Evolutionary conservation across 2,329 filamentous ascomycete genomes (phyloP).

Genomic region (Ophiosphaerella herpotricha): DNA sequence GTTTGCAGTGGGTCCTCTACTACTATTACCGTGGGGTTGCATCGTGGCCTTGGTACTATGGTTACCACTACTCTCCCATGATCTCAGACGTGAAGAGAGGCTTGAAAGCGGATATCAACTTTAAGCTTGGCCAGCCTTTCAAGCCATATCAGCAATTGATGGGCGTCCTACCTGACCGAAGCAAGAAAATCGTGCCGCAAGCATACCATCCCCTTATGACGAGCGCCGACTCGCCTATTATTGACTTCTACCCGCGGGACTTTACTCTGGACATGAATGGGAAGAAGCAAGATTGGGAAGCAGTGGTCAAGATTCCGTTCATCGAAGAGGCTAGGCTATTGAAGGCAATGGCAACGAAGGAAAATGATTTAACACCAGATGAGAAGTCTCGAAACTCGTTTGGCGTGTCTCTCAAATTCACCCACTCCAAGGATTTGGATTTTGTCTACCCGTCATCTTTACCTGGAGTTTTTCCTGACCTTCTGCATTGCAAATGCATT

Average conservation of each 20-base stretch:
- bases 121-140: slow-evolving; percentile 93
- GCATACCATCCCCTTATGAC: slow-evolving; percentile 95
- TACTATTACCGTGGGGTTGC: slow-evolving; percentile 98
- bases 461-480: slow-evolving; percentile 86
- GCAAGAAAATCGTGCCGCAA: slow-evolving; percentile 89
- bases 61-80: slow-evolving; percentile 95
- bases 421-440: slow-evolving; percentile 75
- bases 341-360: slow-evolving; percentile 82
- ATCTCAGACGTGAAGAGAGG: slow-evolving; percentile 94
- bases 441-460: slow-evolving; percentile 88
- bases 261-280: slow-evolving; percentile 99
- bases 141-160: slow-evolving; percentile 94
- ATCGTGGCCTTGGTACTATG: slow-evolving; percentile 98
- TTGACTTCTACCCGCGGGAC: slow-evolving; percentile 96
- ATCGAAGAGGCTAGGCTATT: slow-evolving; percentile 91
- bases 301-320: slow-evolving; percentile 98
- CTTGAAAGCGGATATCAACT: slow-evolving; percentile 83
- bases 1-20: slow-evolving; percentile 95
- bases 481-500: slow-evolving; percentile 84
- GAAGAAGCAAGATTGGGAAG: slow-evolving; percentile 99
- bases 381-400: slow-evolving; percentile 88
- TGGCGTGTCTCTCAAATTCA: slow-evolving; percentile 91
- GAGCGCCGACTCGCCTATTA: slow-evolving; percentile 83
- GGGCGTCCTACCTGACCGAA: slow-evolving; percentile 96
- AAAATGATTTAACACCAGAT: slow-evolving; percentile 74